Conservation (phyloP, 176 grass and related monocot species). For the Carex littledalei region DNA sequence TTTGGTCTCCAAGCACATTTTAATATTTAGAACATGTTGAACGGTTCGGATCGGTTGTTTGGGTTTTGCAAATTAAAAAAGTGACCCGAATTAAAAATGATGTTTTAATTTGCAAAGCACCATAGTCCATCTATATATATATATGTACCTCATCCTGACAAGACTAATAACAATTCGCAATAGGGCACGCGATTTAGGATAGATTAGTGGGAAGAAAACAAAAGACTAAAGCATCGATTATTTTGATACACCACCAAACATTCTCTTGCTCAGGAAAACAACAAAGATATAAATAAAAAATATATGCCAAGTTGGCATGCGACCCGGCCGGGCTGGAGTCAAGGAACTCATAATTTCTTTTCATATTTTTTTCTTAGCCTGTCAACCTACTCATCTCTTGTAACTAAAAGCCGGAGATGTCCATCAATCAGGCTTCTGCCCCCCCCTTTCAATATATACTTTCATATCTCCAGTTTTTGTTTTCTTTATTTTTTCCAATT, state of each 20-base stretch:
- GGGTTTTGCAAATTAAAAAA: too few species aligned
- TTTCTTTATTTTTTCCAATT: background rate
- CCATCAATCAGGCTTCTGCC: background rate
- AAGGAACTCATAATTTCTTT: slow-evolving; percentile 8
- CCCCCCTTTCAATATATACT: too few species aligned
- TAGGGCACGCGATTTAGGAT: slow-evolving; percentile 1
- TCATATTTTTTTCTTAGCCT: background rate
- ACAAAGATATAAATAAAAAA: slow-evolving; percentile 15
- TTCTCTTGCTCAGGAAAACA: slow-evolving; percentile 18
- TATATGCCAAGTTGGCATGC: slow-evolving; percentile 15
- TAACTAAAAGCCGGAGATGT: background rate
- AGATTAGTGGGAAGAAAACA: slow-evolving; percentile 10
- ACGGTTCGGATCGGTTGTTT: too few species aligned
- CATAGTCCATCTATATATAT: too few species aligned
- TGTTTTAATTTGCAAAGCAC: too few species aligned
- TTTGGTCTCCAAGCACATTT: too few species aligned
- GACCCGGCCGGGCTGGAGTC: background rate
- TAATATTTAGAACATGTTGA: too few species aligned
- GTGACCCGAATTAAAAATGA: too few species aligned
- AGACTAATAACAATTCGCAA: slow-evolving; percentile 7
- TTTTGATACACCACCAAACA: slow-evolving; percentile 22
- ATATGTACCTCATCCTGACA: background rate
- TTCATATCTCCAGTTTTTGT: too few species aligned
- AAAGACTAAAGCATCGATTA: slow-evolving; percentile 23
- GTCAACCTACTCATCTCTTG: background rate